Percentiles rank a stretch among this genome's conserved stretches.
These are phyloP conservation scores for Dryas drummondii DNA, from an alignment of 306 rosid genomes.

Conservation along the genomic window DNA sequence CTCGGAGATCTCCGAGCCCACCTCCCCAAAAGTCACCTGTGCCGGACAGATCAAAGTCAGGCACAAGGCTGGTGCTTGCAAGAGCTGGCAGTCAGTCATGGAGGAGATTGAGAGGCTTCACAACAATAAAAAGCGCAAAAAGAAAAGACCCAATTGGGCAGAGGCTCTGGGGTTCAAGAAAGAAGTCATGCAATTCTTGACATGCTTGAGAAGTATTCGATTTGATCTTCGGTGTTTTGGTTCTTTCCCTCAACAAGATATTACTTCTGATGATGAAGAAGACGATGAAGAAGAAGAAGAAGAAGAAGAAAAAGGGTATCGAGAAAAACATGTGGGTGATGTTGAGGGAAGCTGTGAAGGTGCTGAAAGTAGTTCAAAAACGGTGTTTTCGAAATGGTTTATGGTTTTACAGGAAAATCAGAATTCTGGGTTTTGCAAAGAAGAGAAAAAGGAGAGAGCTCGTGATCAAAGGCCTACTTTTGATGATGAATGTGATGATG, in stretches of 20 bases:
- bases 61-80: slow-evolving; percentile 47
- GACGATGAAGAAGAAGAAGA: slow-evolving; percentile 34
- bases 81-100: slow-evolving; percentile 94
- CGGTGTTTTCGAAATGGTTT: slow-evolving; percentile 78
- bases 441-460: slow-evolving; percentile 28
- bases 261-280: slow-evolving; percentile 52
- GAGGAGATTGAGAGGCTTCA: slow-evolving; percentile 92
- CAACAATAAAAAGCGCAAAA: slow-evolving; percentile 46
- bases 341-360: slow-evolving; percentile 31
- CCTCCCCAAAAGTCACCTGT: slow-evolving; percentile 90
- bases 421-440: slow-evolving; percentile 25
- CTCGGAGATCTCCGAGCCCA: slow-evolving; percentile 70
- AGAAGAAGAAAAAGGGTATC: slow-evolving; percentile 10
- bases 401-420: slow-evolving; percentile 84
- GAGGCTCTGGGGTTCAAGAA: slow-evolving; percentile 75
- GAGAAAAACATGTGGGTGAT: slow-evolving; percentile 26
- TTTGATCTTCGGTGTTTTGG: slow-evolving; percentile 81
- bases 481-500: slow-evolving; percentile 1
- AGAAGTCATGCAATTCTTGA: slow-evolving; percentile 79
- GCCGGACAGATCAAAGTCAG: slow-evolving; percentile 92
- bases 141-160: slow-evolving; percentile 53
- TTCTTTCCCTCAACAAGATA: slow-evolving; percentile 49
- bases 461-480: not conserved
- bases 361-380: slow-evolving; percentile 38
- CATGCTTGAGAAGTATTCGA: slow-evolving; percentile 62